Evolutionary conservation across 495 filamentous ascomycete genomes (phyloP).

Genomic region (Choiromyces venosus): DNA sequence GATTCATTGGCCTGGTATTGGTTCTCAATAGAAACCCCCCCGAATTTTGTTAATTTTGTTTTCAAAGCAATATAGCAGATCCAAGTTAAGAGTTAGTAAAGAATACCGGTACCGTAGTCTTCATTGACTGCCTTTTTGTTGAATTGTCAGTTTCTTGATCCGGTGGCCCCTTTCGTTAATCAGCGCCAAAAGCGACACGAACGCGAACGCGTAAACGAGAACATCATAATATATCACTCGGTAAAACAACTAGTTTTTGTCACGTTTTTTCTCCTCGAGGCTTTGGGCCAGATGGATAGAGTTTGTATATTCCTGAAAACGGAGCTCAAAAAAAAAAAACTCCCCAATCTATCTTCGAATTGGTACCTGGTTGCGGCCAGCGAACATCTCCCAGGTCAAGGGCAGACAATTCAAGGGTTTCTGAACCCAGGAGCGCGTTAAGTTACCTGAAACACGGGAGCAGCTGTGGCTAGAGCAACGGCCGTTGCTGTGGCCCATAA

Average conservation of each 20-base stretch:
- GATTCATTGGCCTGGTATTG: background rate
- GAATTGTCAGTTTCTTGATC: background rate
- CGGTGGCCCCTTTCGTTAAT: background rate
- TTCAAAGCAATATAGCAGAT: background rate
- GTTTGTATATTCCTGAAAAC: background rate
- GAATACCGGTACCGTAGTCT: background rate
- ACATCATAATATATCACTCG: background rate
- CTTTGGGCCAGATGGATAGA: background rate
- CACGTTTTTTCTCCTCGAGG: background rate
- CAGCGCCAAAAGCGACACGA: background rate
- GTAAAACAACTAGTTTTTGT: background rate
- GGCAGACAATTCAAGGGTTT: background rate
- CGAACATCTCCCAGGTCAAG: background rate
- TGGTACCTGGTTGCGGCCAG: background rate
- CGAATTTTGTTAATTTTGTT: background rate
- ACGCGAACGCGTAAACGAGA: background rate
- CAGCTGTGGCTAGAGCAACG: constrained; percentile 8
- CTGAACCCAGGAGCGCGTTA: constrained; percentile 4
- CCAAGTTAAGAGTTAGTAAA: background rate
- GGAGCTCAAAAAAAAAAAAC: background rate
- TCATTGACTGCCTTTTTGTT: background rate
- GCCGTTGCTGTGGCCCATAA: background rate
- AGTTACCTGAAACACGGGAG: background rate
- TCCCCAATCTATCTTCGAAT: background rate
- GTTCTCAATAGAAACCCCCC: background rate